These are phyloP conservation scores for Claviceps sp. DNA, from an alignment of 2,329 filamentous ascomycete species.

Conservation along the genomic window DNA sequence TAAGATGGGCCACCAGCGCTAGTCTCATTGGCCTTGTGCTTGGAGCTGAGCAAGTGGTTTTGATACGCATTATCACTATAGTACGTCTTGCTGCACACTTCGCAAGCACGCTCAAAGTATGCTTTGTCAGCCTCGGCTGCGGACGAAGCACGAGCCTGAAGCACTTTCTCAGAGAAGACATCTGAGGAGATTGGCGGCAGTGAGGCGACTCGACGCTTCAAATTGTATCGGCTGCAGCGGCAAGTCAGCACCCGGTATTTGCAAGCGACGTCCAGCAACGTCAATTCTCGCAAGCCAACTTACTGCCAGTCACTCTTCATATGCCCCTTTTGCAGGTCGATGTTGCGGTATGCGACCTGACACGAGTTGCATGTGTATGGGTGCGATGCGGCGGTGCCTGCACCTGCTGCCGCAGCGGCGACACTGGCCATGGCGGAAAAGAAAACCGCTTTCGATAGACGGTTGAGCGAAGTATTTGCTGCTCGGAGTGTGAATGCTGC, in stretches of 20 bases:
- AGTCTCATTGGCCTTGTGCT: conserved; percentile 56
- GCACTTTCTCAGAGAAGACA: conserved; percentile 87
- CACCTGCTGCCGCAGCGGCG: conserved; percentile 17
- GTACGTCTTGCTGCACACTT: conserved; percentile 79
- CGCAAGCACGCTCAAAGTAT: conserved; percentile 72
- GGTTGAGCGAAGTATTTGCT: no score
- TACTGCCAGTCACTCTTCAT: conserved; percentile 99
- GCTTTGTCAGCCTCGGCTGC: conserved; percentile 78
- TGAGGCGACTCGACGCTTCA: conserved; percentile 85
- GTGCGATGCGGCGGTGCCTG: conserved; percentile 41
- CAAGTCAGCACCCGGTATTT: neutral
- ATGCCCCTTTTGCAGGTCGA: conserved; percentile 82
- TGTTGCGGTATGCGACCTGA: conserved; percentile 88
- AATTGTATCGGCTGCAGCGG: conserved; percentile 65
- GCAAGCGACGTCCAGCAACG: neutral
- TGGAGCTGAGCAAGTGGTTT: conserved; percentile 83
- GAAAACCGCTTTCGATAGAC: neutral
- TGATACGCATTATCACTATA: conserved; percentile 92
- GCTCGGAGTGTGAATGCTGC: neutral
- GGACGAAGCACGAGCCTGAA: conserved; percentile 75
- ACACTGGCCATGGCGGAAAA: conserved; percentile 31
- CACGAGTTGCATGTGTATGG: conserved; percentile 98
- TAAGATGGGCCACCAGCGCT: conserved; percentile 22
- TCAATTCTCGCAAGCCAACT: conserved; percentile 29
- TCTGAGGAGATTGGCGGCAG: conserved; percentile 85